Evolutionary conservation across 75 land plant genomes (phyloP).

Genomic region (Chamaecyparis obtusa): DNA sequence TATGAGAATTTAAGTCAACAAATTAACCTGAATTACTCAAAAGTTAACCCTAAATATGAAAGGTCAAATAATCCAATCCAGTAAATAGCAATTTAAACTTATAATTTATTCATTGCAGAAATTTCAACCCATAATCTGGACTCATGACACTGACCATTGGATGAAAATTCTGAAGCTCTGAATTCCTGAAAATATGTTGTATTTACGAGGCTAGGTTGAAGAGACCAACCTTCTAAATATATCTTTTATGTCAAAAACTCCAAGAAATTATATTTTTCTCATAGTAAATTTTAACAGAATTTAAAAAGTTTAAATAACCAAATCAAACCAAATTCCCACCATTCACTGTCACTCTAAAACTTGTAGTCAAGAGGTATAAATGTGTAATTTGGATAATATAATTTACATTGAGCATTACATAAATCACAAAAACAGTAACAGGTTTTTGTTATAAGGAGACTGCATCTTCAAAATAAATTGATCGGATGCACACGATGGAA

Average conservation of each 20-base stretch:
- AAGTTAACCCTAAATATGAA: background rate
- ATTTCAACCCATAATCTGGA: background rate
- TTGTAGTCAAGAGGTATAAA: no score
- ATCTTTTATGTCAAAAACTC: background rate
- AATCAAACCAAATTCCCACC: background rate
- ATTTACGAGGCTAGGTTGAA: background rate
- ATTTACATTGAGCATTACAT: background rate
- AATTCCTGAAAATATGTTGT: background rate
- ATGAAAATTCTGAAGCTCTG: background rate
- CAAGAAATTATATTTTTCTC: background rate
- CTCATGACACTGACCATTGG: background rate
- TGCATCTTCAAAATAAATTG: background rate
- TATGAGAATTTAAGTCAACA: background rate
- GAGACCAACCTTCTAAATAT: background rate
- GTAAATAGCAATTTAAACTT: background rate
- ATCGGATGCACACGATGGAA: background rate
- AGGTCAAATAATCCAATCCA: background rate
- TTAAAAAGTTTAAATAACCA: background rate
- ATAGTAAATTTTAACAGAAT: background rate
- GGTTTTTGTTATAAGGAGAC: background rate
- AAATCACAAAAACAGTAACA: conserved; percentile 2
- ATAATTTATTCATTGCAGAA: background rate
- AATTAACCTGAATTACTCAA: background rate
- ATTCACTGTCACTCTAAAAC: background rate
- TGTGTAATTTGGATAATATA: background rate